Base-by-base conservation (phyloP, 164 flowering plant species). In the Kingdonia uniflora region DNA sequence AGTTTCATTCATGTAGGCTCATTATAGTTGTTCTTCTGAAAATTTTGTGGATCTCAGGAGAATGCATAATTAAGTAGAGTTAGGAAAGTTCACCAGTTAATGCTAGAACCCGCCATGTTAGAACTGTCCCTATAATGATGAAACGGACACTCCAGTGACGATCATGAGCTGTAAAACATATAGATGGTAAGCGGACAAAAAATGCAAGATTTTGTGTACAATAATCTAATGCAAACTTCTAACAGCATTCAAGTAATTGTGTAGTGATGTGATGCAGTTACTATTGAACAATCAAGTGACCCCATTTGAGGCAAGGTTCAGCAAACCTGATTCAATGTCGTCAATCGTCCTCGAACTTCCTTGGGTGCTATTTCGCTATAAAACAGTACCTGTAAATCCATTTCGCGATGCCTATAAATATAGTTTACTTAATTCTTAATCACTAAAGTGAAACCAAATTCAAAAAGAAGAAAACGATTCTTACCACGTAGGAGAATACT, bases 351-450 rank as follows among this genome's bases (percentile, higher is more conserved):
- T 65, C 95, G 65, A 35, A 84, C 78, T 57, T 79, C 63, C 65
- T 80, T 85, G 3, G 97, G 96, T 48, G 96, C 75, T 56, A 85
- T 81, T 75, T 91, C 97, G 97, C 96, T 54, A 87, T 81, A 76
- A 87, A 11, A 86, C 73, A 0, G 97, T 49, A 89, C 94, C 95
- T 89, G 54, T 39, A 45, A 57, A 59, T 14, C 16, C 42, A 51
- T 33, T 19, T 14, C 13, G n/a, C 4, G 44, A 41, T 14, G 17
- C 44, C 15, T 41, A 16, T 19, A 45, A 19, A 3, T 19, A 45
- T 45, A 11, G 6, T 17, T 45, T 45, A 2, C 49, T 47, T 3
- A 11, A 2, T 41, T 5, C 17, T 41, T 10, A 14, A 16, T 41
- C 20, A 43, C 2, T 43, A 17, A 41, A 43, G 0, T 43, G 11